These are phyloP conservation scores for Cytospora mali DNA, from an alignment of 2,329 filamentous ascomycete genomes.

Conservation along the genomic window DNA sequence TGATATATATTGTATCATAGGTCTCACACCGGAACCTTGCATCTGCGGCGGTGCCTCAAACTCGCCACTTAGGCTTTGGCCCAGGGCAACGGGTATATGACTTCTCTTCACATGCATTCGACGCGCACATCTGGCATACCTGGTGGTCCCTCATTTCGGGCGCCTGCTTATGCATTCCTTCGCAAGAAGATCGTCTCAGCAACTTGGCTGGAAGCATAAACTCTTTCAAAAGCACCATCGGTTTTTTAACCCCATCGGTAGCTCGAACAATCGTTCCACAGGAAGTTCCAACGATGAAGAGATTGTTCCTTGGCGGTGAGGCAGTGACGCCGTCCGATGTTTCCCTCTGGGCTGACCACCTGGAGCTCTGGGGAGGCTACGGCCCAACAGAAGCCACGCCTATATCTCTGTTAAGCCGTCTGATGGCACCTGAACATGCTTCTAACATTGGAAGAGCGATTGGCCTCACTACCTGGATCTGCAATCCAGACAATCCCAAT, in stretches of 20 bases:
- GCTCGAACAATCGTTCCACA: constrained; percentile 13
- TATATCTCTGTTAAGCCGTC: background rate
- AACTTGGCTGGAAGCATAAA: constrained; percentile 34
- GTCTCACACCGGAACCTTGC: constrained; percentile 24
- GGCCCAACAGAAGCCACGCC: background rate
- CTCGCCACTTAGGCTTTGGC: constrained; percentile 29
- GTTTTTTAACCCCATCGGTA: constrained; percentile 17
- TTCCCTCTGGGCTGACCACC: constrained; percentile 47
- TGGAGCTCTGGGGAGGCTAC: constrained; percentile 28
- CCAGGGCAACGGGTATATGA: constrained; percentile 36
- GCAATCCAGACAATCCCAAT: constrained; percentile 50
- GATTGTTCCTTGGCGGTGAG: constrained; percentile 46
- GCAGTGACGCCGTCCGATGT: constrained; percentile 55
- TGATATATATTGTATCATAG: too few species aligned
- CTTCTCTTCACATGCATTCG: constrained; percentile 39
- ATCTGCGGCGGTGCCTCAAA: constrained; percentile 31
- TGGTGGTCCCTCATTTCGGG: constrained; percentile 31
- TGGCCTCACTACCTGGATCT: constrained; percentile 45
- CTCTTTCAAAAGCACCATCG: constrained; percentile 27
- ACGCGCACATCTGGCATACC: constrained; percentile 34
- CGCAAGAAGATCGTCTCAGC: constrained; percentile 43
- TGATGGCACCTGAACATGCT: background rate
- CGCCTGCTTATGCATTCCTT: constrained; percentile 41
- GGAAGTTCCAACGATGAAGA: constrained; percentile 16
- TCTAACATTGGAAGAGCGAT: background rate